These are phyloP conservation scores for Colletotrichum sp. DNA, from an alignment of 2,329 filamentous ascomycete species.

Conservation along the genomic window DNA sequence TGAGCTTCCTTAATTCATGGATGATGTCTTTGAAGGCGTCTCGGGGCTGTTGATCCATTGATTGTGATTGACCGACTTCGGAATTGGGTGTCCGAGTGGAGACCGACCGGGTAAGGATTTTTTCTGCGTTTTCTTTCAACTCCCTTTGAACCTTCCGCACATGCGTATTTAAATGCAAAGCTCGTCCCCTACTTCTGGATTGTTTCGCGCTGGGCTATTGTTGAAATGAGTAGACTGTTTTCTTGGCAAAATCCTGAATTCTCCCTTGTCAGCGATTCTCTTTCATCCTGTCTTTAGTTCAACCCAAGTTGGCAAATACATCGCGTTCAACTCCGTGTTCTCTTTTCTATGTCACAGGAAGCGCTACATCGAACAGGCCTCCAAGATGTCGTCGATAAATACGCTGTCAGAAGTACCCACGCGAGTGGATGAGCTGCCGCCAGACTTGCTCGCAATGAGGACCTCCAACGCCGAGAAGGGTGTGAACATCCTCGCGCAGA, in stretches of 20 bases:
- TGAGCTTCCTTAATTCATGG: not conserved
- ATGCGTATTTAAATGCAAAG: slow-evolving; percentile 2
- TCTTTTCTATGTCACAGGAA: not conserved
- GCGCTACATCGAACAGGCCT: not conserved
- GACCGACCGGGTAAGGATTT: not conserved
- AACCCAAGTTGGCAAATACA: not conserved
- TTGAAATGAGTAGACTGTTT: not conserved
- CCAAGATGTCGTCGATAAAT: slow-evolving; percentile 13
- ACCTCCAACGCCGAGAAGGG: slow-evolving; percentile 20
- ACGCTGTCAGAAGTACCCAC: slow-evolving; percentile 9
- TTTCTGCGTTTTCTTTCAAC: not conserved
- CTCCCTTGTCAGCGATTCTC: not conserved
- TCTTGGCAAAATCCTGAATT: not conserved
- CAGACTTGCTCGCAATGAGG: not conserved
- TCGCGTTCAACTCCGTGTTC: not conserved
- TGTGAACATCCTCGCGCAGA: slow-evolving; percentile 16
- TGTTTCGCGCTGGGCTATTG: not conserved
- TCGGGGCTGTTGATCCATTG: not conserved
- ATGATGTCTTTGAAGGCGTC: not conserved
- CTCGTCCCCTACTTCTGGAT: not conserved
- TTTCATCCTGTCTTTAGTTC: not conserved
- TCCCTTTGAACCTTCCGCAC: not conserved
- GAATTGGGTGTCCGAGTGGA: not conserved
- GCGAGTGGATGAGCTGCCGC: not conserved
- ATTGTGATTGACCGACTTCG: slow-evolving; percentile 4